Base-by-base conservation (phyloP, 1,284 basidiomycete species). In the Crocinoboletus sp. region DNA sequence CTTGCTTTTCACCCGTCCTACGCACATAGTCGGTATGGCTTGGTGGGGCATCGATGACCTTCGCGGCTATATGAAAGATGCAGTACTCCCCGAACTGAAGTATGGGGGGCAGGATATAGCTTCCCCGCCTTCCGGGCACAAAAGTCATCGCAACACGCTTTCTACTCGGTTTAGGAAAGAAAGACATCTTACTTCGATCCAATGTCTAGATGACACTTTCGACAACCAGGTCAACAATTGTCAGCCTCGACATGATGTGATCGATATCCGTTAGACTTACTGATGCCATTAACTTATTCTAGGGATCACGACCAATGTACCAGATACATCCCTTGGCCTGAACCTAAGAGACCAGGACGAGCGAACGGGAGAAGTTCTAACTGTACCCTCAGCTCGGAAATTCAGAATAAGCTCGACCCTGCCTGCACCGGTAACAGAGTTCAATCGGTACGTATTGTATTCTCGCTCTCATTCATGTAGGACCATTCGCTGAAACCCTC, bases 141-240 rank as follows among this genome's bases (percentile, higher is more conserved):
- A 66, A 45, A 64, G 66, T 24, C 73, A 73, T 48, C 55, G 51
- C 38, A 72, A 67, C 45, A 50, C 51, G 2, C 60, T 76, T 19
- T 54, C 59, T 9, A 60, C 69, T 28, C 59, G 64, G 10, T 67
- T 64, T 32, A 65, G 67, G 49, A 53, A 52, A 27, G 59, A 62
- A 49, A 62, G 74, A 30, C 58, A 58, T 24, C 58, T 73, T 39
- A 43, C 61, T 56, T 50, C 55, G 45, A 59, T 56, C 37, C 40
- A 57, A 56, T 52, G 49, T 45, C 27, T 67, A 10, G 45, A 46
- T 24, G 41, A 53, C 12, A 46, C 42, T 4, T 63, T 69, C 37
- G 55, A 67, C 44, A 48, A 24, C 24, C 34, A 52, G 37, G 55
- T 66, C 40, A 58, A 55, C 33, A 50, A 60, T 46, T 66, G 64